Conservation (phyloP, 108 stramenopile genomes). For the Pseudonitzschia pungens region DNA sequence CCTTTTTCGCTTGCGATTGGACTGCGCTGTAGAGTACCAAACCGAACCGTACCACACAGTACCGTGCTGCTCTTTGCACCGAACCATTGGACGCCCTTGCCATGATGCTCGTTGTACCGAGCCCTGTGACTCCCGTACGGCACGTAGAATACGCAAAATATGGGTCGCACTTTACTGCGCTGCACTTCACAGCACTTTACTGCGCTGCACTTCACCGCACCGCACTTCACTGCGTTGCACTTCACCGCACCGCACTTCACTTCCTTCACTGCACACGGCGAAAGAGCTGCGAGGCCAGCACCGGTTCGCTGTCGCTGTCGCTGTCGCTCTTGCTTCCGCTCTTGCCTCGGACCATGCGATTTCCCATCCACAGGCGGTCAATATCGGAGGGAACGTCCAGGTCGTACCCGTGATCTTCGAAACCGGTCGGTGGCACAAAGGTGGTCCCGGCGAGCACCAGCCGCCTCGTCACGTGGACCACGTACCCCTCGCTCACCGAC, state of each 20-base stretch:
- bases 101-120: too few species aligned
- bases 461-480: slow-evolving; percentile 28
- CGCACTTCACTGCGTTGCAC: neutral
- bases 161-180: too few species aligned
- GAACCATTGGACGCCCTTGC: too few species aligned
- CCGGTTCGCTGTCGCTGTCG: neutral
- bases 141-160: too few species aligned
- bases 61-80: too few species aligned
- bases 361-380: neutral
- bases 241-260: neutral
- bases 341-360: neutral
- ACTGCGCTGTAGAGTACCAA: too few species aligned
- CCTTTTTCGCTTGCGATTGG: too few species aligned
- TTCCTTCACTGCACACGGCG: neutral
- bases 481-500: slow-evolving; percentile 47
- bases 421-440: neutral
- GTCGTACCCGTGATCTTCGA: neutral
- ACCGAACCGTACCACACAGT: too few species aligned
- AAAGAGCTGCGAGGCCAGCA: slow-evolving; percentile 9
- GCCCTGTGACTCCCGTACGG: too few species aligned
- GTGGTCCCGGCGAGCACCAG: neutral
- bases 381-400: neutral
- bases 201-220: too few species aligned
- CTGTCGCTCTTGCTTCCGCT: too few species aligned
- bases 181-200: too few species aligned